Percentiles rank a stretch among this genome's conserved stretches.
phyloP scores from a whole-genome alignment of 805 yeast species.

The Scheffersomyces stipitis region DNA sequence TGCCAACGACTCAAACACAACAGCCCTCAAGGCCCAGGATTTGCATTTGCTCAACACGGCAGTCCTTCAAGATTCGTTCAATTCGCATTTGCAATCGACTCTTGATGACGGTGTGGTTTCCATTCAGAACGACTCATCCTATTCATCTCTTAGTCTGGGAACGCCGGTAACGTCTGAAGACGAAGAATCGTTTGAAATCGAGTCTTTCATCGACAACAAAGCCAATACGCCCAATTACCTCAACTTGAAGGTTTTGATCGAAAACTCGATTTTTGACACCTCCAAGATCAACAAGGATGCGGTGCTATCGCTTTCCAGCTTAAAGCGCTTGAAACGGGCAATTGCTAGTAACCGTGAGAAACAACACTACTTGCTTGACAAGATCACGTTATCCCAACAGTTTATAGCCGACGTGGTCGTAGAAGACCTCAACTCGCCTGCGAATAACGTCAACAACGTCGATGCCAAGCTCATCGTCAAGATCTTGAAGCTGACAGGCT shows the following conservation, averaged over 20 bases:
- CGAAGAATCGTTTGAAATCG: conserved; percentile 17
- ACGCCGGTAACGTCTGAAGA: conserved; percentile 20
- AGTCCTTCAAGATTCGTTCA: conserved; percentile 30
- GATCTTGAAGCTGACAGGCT: conserved; percentile 30
- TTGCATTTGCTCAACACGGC: conserved; percentile 18
- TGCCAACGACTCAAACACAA: conserved; percentile 2
- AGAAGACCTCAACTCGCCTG: conserved; percentile 59
- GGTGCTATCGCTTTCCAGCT: conserved; percentile 28
- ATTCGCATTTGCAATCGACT: conserved; percentile 31
- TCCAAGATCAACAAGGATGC: conserved; percentile 34
- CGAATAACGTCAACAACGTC: conserved; percentile 12
- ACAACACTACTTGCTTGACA: conserved; percentile 29
- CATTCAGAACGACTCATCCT: conserved; percentile 4
- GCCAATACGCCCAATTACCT: conserved; percentile 30
- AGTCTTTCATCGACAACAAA: conserved; percentile 11
- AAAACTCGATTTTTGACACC: conserved; percentile 43
- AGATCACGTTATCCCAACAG: conserved; percentile 31
- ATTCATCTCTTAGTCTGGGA: conserved; percentile 10
- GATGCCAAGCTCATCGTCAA: conserved; percentile 30
- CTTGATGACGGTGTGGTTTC: conserved; percentile 25
- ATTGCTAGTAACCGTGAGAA: conserved; percentile 31
- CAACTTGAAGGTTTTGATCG: conserved; percentile 44
- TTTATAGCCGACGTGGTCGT: conserved; percentile 28
- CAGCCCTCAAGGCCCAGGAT: neutral
- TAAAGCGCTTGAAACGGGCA: conserved; percentile 26